Conservation (phyloP, 768 basidiomycete genomes). For the Trametes maxima region DNA sequence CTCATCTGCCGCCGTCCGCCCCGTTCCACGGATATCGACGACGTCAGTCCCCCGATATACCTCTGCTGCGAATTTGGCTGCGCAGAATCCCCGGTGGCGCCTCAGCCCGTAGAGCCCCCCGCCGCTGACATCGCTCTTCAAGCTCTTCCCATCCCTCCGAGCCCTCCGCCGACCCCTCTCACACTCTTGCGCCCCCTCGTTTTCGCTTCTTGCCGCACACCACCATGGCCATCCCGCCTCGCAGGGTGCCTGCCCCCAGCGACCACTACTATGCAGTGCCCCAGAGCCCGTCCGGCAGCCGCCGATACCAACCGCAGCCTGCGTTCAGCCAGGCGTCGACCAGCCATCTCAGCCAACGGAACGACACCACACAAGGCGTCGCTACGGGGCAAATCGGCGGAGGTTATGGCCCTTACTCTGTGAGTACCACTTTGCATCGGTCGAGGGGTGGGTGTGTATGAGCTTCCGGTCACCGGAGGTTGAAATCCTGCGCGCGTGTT, state of each 20-base stretch:
- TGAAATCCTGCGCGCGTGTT: too few relatives aligned
- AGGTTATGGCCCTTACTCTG: constrained; percentile 88
- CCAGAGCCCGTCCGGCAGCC: constrained; percentile 49
- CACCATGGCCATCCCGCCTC: constrained; percentile 39
- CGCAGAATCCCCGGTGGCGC: constrained; percentile 18
- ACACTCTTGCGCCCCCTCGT: neutral
- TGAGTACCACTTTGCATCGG: constrained; percentile 32
- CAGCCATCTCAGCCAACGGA: constrained; percentile 36
- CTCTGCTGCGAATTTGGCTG: constrained; percentile 7
- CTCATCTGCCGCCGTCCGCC: constrained; percentile 7
- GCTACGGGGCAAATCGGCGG: constrained; percentile 78
- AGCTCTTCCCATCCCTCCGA: neutral
- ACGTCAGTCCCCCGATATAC: constrained; percentile 9
- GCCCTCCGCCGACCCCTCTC: neutral
- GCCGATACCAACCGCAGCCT: constrained; percentile 35
- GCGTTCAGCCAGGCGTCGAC: constrained; percentile 20
- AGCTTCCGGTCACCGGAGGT: too few relatives aligned
- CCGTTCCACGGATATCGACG: constrained; percentile 1
- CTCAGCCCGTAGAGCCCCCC: neutral
- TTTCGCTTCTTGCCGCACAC: neutral
- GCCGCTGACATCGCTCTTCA: constrained; percentile 5
- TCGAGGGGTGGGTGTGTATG: too few relatives aligned
- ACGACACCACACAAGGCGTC: constrained; percentile 74
- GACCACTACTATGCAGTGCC: constrained; percentile 71
- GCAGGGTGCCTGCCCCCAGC: constrained; percentile 44